phyloP scores from a whole-genome alignment of 805 yeast species.

The Wickerhamomyces strasburgensis region DNA sequence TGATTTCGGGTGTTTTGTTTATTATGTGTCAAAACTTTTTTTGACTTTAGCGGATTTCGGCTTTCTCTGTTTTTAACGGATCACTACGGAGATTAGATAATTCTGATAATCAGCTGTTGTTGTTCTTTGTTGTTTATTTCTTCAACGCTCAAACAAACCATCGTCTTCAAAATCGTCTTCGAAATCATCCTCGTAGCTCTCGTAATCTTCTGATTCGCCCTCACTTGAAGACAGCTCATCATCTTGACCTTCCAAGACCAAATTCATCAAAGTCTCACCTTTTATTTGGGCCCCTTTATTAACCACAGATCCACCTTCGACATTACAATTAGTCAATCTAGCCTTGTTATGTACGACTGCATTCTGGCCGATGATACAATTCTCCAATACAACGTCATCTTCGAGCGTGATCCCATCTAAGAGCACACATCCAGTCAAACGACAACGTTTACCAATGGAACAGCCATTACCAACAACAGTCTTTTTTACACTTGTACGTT shows the following conservation, averaged over 20 bases:
- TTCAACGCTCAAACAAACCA: constrained; percentile 52
- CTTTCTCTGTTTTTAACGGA: too few relatives aligned
- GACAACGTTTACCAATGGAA: constrained; percentile 77
- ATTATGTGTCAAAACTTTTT: too few relatives aligned
- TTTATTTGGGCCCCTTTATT: constrained; percentile 46
- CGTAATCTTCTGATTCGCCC: constrained; percentile 36
- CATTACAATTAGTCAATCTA: constrained; percentile 72
- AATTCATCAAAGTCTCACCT: constrained; percentile 51
- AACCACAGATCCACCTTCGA: constrained; percentile 76
- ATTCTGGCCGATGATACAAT: constrained; percentile 74
- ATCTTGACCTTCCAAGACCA: constrained; percentile 25
- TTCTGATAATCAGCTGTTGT: too few relatives aligned
- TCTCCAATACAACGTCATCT: constrained; percentile 74
- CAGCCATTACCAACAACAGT: constrained; percentile 75
- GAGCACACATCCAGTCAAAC: constrained; percentile 81
- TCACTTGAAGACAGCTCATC: constrained; percentile 25
- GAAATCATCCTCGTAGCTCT: constrained; percentile 21
- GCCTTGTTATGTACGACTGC: constrained; percentile 62
- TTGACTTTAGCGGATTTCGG: too few relatives aligned
- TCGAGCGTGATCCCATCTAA: constrained; percentile 67
- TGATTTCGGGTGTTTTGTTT: too few relatives aligned
- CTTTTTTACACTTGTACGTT: constrained; percentile 80
- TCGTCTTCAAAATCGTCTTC: constrained; percentile 43
- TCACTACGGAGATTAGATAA: too few relatives aligned
- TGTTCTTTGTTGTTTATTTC: too few relatives aligned